These are phyloP conservation scores for Posidonia australis DNA, from an alignment of 106 monocot genomes.

Conservation along the genomic window DNA sequence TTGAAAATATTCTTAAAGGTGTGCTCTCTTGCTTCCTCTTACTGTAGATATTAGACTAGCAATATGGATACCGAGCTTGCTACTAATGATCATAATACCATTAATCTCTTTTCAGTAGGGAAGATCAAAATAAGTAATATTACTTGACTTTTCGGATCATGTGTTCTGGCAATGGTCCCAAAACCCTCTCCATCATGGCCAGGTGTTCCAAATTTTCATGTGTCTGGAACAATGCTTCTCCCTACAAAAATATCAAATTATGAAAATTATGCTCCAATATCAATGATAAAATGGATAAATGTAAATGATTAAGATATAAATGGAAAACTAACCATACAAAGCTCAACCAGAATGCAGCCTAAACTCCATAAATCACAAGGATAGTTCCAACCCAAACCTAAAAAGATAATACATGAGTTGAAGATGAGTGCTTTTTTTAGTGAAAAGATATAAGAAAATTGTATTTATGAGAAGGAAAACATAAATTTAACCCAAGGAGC, in stretches of 20 bases:
- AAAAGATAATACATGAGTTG: background rate
- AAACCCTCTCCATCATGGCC: conserved; percentile 97
- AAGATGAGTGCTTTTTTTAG: background rate
- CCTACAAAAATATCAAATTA: conserved; percentile 30
- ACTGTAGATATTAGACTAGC: too few relatives aligned
- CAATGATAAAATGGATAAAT: background rate
- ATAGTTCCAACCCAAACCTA: conserved; percentile 91
- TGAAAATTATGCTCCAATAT: background rate
- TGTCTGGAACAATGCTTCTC: conserved; percentile 86
- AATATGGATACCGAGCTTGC: too few relatives aligned
- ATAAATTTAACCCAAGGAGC: too few relatives aligned
- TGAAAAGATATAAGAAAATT: background rate
- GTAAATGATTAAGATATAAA: background rate
- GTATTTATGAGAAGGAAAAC: too few relatives aligned
- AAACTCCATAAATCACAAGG: conserved; percentile 96
- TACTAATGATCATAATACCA: too few relatives aligned
- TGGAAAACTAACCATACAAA: conserved; percentile 61
- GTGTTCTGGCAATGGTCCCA: conserved; percentile 69
- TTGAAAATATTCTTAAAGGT: too few relatives aligned
- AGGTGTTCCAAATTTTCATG: conserved; percentile 96
- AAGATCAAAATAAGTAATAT: background rate
- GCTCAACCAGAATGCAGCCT: conserved; percentile 88
- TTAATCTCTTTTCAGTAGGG: too few relatives aligned
- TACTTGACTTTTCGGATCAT: conserved; percentile 73
- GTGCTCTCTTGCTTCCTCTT: too few relatives aligned